Percentiles rank a stretch among this genome's conserved stretches.
Conservation (phyloP, 139 green algal species). For the Pleodorina starrii region DNA sequence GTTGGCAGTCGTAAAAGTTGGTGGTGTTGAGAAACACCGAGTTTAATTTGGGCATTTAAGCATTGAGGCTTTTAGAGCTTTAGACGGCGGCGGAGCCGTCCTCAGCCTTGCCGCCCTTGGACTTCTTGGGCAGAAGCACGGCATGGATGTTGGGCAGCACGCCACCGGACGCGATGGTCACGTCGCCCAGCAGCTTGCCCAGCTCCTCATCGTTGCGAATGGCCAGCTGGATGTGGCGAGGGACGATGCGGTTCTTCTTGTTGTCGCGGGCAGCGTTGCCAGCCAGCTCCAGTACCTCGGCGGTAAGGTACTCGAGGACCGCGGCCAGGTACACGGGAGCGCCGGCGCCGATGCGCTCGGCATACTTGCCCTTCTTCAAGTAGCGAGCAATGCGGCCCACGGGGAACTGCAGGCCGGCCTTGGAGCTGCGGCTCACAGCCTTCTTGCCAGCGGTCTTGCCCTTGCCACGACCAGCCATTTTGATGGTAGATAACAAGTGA, state of each 20-base stretch:
- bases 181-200: constrained; percentile 90
- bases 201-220: constrained; percentile 97
- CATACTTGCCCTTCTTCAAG: constrained; percentile 84
- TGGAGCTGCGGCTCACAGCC: constrained; percentile 82
- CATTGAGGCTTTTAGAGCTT: too few relatives aligned
- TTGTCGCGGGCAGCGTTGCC: constrained; percentile 94
- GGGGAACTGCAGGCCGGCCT: constrained; percentile 94
- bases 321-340: constrained; percentile 74
- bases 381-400: constrained; percentile 88
- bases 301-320: constrained; percentile 71
- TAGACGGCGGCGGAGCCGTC: constrained; percentile 9
- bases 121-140: constrained; percentile 88
- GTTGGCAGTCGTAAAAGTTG: too few relatives aligned
- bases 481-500: not conserved
- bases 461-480: constrained; percentile 31
- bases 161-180: constrained; percentile 87
- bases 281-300: constrained; percentile 88
- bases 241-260: constrained; percentile 94
- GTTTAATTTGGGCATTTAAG: not conserved
- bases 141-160: constrained; percentile 93
- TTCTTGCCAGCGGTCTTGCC: constrained; percentile 43
- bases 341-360: constrained; percentile 70
- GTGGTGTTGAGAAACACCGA: constrained; percentile 39
- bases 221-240: constrained; percentile 93
- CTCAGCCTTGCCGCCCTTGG: constrained; percentile 66